Conservation (phyloP, 345 rosid species). For the Turritis glabra region DNA sequence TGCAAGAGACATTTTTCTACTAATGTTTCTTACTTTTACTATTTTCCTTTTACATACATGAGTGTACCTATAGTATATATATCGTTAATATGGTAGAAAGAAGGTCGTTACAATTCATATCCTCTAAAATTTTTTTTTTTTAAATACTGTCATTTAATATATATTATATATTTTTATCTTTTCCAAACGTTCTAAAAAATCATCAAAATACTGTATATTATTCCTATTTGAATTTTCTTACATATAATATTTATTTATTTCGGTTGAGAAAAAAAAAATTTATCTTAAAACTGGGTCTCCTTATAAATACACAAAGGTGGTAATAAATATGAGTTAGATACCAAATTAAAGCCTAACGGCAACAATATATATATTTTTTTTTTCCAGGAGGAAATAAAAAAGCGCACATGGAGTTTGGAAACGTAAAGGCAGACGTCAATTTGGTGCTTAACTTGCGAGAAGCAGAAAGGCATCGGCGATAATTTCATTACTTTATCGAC, state of each 20-base stretch:
- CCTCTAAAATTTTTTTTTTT: not conserved
- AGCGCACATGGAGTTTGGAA: conserved; percentile 46
- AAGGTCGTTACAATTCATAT: not conserved
- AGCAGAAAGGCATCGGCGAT: conserved; percentile 42
- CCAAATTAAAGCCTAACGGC: conserved; percentile 39
- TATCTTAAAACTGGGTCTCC: no score
- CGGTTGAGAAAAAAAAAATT: no score
- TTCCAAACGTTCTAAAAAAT: not conserved
- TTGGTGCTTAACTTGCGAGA: conserved; percentile 43
- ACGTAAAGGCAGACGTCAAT: conserved; percentile 40
- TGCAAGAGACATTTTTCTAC: not conserved
- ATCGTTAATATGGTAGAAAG: not conserved
- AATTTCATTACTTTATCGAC: not conserved
- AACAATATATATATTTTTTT: conserved; percentile 6
- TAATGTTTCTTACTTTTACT: not conserved
- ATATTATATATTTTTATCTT: not conserved
- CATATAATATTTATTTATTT: not conserved
- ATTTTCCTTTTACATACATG: not conserved
- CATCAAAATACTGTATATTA: not conserved
- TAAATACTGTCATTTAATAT: not conserved
- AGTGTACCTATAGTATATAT: not conserved
- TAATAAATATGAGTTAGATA: conserved; percentile 24
- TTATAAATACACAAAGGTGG: not conserved
- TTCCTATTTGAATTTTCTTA: not conserved
- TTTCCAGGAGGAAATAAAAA: conserved; percentile 9